Evolutionary conservation across 768 basidiomycete species (phyloP).

Genomic region (Boletus fagicola): DNA sequence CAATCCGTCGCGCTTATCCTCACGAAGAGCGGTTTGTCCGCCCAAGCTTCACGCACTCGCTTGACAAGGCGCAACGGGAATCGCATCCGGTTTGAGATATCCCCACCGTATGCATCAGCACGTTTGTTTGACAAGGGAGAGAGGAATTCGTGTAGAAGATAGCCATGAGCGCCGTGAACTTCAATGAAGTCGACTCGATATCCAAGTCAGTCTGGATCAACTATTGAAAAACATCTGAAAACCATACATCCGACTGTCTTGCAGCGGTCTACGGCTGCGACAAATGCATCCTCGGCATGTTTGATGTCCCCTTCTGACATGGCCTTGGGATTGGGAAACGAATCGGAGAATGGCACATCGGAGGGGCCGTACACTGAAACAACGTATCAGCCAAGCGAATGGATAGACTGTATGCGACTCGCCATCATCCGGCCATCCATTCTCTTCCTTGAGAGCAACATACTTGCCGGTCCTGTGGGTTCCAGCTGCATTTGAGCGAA

Average conservation of each 20-base stretch:
- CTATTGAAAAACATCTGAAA: background rate
- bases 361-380: slow-evolving; percentile 61
- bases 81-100: slow-evolving; percentile 70
- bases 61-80: slow-evolving; percentile 59
- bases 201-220: slow-evolving; percentile 8
- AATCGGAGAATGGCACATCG: slow-evolving; percentile 50
- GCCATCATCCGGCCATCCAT: slow-evolving; percentile 73
- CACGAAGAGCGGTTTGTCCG: slow-evolving; percentile 67
- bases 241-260: slow-evolving; percentile 60
- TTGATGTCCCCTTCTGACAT: slow-evolving; percentile 56
- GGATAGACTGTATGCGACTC: slow-evolving; percentile 5
- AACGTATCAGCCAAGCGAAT: background rate
- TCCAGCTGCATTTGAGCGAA: slow-evolving; percentile 39
- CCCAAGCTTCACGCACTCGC: slow-evolving; percentile 55
- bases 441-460: slow-evolving; percentile 48
- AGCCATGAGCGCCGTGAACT: slow-evolving; percentile 68
- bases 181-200: slow-evolving; percentile 67
- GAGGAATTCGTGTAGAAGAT: slow-evolving; percentile 61
- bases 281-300: slow-evolving; percentile 58
- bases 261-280: slow-evolving; percentile 51
- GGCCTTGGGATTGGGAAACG: slow-evolving; percentile 55
- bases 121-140: slow-evolving; percentile 76
- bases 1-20: slow-evolving; percentile 68
- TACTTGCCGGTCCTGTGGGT: slow-evolving; percentile 30
- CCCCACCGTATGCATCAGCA: slow-evolving; percentile 69